Percentiles rank a stretch among this genome's conserved stretches.
Conservation (phyloP, 139 green algal species). For the Closterium sp. region DNA sequence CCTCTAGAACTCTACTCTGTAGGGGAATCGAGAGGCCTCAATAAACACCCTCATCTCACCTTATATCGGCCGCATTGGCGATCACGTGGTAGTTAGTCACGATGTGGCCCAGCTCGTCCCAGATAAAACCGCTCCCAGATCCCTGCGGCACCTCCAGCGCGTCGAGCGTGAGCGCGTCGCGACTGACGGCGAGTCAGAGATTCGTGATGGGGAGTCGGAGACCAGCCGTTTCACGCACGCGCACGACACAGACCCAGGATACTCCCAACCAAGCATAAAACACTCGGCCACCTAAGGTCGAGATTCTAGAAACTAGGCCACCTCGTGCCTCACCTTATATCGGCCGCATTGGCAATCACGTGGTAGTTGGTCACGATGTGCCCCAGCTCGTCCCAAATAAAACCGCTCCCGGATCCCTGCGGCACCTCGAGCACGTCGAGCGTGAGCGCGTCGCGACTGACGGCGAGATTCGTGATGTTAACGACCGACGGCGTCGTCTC, state of each 20-base stretch:
- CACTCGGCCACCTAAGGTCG: too few species aligned
- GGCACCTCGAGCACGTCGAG: conserved; percentile 73
- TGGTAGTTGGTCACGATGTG: conserved; percentile 82
- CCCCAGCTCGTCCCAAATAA: conserved; percentile 71
- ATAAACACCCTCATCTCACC: conserved; percentile 10
- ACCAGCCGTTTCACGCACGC: too few species aligned
- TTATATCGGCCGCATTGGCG: conserved; percentile 55
- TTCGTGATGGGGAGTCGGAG: too few species aligned
- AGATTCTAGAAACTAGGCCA: too few species aligned
- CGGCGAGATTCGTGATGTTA: conserved; percentile 72
- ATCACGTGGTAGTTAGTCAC: conserved; percentile 83
- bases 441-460: conserved; percentile 64
- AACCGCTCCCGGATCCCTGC: conserved; percentile 70
- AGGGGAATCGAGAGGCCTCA: too few species aligned
- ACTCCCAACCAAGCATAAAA: too few species aligned
- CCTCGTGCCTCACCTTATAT: conserved; percentile 35
- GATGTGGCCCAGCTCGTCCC: conserved; percentile 66
- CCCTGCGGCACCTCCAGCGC: conserved; percentile 72
- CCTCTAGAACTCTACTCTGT: too few species aligned
- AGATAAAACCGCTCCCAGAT: conserved; percentile 74
- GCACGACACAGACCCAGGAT: too few species aligned
- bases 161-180: conserved; percentile 73
- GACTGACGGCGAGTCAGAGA: too few species aligned
- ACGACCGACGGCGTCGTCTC: conserved; percentile 67
- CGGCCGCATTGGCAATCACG: conserved; percentile 62